phyloP scores from a whole-genome alignment of 345 rosid genomes.

The Reutealis trisperma region DNA sequence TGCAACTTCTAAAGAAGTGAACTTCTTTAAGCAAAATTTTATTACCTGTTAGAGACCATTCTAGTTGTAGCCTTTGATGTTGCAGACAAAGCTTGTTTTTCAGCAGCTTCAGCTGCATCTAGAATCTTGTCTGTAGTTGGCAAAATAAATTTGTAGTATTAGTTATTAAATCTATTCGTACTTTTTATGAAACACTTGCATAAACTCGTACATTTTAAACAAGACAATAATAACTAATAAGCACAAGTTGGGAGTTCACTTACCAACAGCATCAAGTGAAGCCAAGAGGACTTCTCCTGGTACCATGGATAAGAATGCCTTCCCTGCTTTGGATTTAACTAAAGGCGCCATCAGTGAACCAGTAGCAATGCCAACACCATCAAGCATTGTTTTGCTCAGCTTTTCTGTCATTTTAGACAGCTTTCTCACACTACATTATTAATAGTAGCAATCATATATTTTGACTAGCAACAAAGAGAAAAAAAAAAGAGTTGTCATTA shows the following conservation, averaged over 20 bases:
- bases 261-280: slow-evolving; percentile 88
- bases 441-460: not conserved
- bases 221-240: no score
- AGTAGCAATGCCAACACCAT: slow-evolving; percentile 60
- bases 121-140: slow-evolving; percentile 54
- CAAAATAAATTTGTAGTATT: not conserved
- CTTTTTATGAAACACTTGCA: not conserved
- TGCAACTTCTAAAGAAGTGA: not conserved
- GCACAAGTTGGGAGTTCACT: slow-evolving; percentile 28
- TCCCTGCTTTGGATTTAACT: slow-evolving; percentile 74
- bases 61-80: slow-evolving; percentile 72
- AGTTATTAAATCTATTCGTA: not conserved
- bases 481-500: not conserved
- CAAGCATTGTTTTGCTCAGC: slow-evolving; percentile 73
- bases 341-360: slow-evolving; percentile 74
- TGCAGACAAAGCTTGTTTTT: slow-evolving; percentile 72
- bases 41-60: slow-evolving; percentile 57
- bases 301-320: slow-evolving; percentile 66
- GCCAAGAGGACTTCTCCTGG: slow-evolving; percentile 90
- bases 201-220: no score
- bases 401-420: slow-evolving; percentile 76
- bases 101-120: slow-evolving; percentile 92
- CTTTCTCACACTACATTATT: slow-evolving; percentile 55
- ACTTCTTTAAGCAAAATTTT: not conserved
- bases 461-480: slow-evolving; percentile 9